These are phyloP conservation scores for Hypoxylon trugodes DNA, from an alignment of 495 filamentous ascomycete species.

Conservation along the genomic window DNA sequence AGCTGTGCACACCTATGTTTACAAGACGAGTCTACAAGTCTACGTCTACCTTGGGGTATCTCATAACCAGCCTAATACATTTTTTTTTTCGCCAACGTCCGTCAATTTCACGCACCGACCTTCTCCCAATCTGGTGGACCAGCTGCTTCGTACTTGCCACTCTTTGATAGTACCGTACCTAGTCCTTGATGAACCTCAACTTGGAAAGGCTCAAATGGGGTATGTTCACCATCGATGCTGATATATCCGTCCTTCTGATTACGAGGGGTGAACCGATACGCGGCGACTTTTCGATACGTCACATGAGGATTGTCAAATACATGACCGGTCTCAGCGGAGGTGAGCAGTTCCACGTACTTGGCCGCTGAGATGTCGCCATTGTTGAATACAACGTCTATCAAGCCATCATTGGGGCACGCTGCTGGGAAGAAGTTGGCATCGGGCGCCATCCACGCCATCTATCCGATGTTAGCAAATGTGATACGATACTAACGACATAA, in stretches of 20 bases:
- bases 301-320: slow-evolving; percentile 85
- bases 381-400: slow-evolving; percentile 84
- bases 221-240: slow-evolving; percentile 89
- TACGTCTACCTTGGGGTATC: slow-evolving; percentile 25
- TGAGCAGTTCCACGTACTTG: slow-evolving; percentile 70
- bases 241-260: slow-evolving; percentile 78
- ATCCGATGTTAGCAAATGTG: slow-evolving; percentile 2
- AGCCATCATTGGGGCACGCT: slow-evolving; percentile 82
- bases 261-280: slow-evolving; percentile 83
- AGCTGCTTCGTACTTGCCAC: slow-evolving; percentile 74
- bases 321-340: slow-evolving; percentile 70
- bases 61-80: slow-evolving; percentile 7
- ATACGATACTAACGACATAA: not conserved
- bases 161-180: slow-evolving; percentile 82
- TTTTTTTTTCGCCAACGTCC: not conserved
- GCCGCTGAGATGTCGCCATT: slow-evolving; percentile 74
- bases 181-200: slow-evolving; percentile 86
- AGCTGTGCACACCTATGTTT: not conserved
- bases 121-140: slow-evolving; percentile 62
- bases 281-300: slow-evolving; percentile 79
- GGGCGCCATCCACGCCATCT: slow-evolving; percentile 91
- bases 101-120: slow-evolving; percentile 20
- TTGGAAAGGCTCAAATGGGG: slow-evolving; percentile 89
- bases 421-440: slow-evolving; percentile 89
- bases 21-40: slow-evolving; percentile 1